These are phyloP conservation scores for Phyllosticta citribraziliensis DNA, from an alignment of 2,329 filamentous ascomycete species.

Conservation along the genomic window DNA sequence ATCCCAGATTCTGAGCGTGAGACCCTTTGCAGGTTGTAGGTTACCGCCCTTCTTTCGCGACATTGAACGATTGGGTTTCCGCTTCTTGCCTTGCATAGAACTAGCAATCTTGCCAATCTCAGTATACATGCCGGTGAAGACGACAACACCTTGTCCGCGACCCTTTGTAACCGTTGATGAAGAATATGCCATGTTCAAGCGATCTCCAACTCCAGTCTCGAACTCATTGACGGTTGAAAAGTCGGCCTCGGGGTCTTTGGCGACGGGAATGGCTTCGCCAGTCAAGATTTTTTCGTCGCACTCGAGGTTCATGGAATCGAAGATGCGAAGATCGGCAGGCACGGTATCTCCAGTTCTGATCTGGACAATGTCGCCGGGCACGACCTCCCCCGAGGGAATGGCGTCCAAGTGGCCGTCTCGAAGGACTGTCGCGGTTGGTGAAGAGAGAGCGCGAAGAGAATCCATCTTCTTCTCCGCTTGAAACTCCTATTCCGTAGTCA, in stretches of 20 bases:
- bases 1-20: conserved; percentile 11
- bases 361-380: conserved; percentile 31
- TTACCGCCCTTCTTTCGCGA: conserved; percentile 34
- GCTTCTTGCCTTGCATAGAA: conserved; percentile 44
- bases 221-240: conserved; percentile 44
- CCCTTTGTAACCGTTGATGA: conserved; percentile 64
- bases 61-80: conserved; percentile 27
- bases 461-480: conserved; percentile 33
- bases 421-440: conserved; percentile 28
- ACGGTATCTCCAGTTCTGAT: conserved; percentile 49
- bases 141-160: conserved; percentile 58
- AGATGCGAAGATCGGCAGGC: conserved; percentile 53
- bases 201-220: conserved; percentile 46
- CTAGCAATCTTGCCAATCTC: conserved; percentile 69
- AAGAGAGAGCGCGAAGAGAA: conserved; percentile 30
- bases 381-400: conserved; percentile 28
- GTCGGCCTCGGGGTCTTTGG: conserved; percentile 48
- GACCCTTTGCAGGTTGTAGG: conserved; percentile 32
- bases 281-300: conserved; percentile 68
- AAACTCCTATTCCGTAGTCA: conserved; percentile 28
- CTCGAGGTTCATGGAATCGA: conserved; percentile 61
- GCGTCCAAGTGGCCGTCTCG: conserved; percentile 26
- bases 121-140: conserved; percentile 61
- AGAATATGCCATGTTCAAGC: conserved; percentile 61
- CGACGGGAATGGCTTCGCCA: conserved; percentile 61